Base-by-base conservation (phyloP, 1,284 basidiomycete species). In the Spongiforma sp. region DNA sequence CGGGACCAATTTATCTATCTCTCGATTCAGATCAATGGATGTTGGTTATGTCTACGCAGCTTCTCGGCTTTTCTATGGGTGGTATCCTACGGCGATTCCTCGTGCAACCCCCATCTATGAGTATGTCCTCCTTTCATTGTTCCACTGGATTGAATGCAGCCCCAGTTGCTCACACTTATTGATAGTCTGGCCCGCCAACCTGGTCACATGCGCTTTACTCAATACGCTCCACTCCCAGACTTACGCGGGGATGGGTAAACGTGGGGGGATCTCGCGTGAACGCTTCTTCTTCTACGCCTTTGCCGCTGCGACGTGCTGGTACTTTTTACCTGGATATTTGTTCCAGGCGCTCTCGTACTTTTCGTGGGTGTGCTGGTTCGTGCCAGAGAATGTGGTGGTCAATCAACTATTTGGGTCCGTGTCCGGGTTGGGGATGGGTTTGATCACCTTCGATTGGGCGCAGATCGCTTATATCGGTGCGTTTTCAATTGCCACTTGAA, bases 41-140 rank as follows among this genome's bases (percentile, higher is more conserved):
- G 75, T 77, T 96, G 52, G 85, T 94, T 21, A 87, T 97, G 81
- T 90, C 93, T 19, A 92, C 93, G 1, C 92, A 96, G 73, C 79
- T 96, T 59, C 89, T 94, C 54, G 95, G 95, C 1, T 94, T 96
- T 75, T 91, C 91, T 4, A 87, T 96, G 32, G 93, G 95, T 9
- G 95, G 95, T 33, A 80, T 93, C 59, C 84, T 86, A 50, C 81
- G 88, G 26, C 84, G 89, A 17, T 93, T 94, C 83, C 83, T 95
- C 46, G 93, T 95, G 19, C 87, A 90, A 70, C 96, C 95, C 0
- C 93, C 95, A 0, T 91, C 92, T 0, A 95, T 98, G 93, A 93
- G 89, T 75, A 54, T 21, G 52, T 54, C 7, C 30, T 6, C 33
- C 52, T 54, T 54, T 14, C 39, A 33, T 34, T 39, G 53, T 17